Conservation (phyloP, 2,329 filamentous ascomycete genomes). For the Aspergillus uvarum region DNA sequence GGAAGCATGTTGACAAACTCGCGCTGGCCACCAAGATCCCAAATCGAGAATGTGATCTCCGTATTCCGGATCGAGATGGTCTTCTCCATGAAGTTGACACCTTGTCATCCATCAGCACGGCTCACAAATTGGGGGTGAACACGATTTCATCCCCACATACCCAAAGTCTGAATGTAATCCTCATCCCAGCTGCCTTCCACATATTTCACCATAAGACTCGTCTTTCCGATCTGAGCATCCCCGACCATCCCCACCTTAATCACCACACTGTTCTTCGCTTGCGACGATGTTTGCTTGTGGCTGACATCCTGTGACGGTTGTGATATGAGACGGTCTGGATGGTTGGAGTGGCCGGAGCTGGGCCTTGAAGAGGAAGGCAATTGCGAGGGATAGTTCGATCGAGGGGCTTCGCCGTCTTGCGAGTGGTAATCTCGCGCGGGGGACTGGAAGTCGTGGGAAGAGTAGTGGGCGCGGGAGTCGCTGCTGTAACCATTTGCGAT, state of each 20-base stretch:
- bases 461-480: conserved; percentile 51
- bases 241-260: conserved; percentile 99
- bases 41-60: conserved; percentile 99
- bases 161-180: conserved; percentile 97
- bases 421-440: conserved; percentile 41
- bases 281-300: conserved; percentile 43
- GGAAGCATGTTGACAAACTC: conserved; percentile 99
- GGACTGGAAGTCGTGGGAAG: conserved; percentile 39
- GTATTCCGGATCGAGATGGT: conserved; percentile 99
- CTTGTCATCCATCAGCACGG: conserved; percentile 39
- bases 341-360: conserved; percentile 51
- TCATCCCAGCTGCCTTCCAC: conserved; percentile 99
- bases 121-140: neutral
- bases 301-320: conserved; percentile 52
- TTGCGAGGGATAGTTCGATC: conserved; percentile 42
- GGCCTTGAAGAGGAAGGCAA: conserved; percentile 45
- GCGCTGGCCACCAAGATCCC: conserved; percentile 95
- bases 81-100: conserved; percentile 99
- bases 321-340: conserved; percentile 48
- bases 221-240: conserved; percentile 98
- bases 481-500: conserved; percentile 43
- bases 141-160: conserved; percentile 37
- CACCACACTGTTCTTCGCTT: conserved; percentile 68
- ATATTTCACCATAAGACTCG: conserved; percentile 98
- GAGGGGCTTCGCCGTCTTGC: conserved; percentile 50